Evolutionary conservation across 352 stramenopile species (phyloP), one percentile per base, ranked within the genome.

Genomic region (Phytophthora cajani): DNA sequence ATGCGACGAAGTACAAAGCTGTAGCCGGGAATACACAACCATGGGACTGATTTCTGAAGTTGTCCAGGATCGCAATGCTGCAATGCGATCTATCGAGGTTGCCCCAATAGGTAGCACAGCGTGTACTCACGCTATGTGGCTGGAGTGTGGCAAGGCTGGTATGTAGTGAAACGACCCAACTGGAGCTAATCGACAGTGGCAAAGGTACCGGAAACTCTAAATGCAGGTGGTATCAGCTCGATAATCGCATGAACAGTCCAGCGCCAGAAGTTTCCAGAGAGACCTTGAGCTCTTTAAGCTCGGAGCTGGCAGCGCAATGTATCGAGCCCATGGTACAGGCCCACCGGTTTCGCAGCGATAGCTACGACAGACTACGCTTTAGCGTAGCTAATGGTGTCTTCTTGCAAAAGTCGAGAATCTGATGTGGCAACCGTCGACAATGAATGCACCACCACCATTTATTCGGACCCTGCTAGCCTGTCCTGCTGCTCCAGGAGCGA

Each of bases 361-460:
- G 36, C 36, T 52, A 70, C 36, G 56, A 54, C 63, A 64, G 62
- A 44, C 62, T 61, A 38, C 46, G 17, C 23, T 8, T 30, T 42
- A 57, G 25, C 17, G 19, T 58, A 69, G 54, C 44, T 64, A 59
- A 70, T 47, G 56, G 55, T 36, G 64, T 56, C 64, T 56, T 40
- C 47, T 60, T 60, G 46, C 46, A 70, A 64, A 19, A 38, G 63
- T 47, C 63, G 47, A n/a, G n/a, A 49, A 61, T 42, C 27, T 46
- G 32, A 58, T 58, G 32, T 42, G 54, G 57, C 57, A 67, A 63
- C 58, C 19, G 65, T 59, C 65, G 44, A 62, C 25, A 50, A 14
- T 67, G 61, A 33, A 19, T n/a, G 38, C 27, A 68, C 32, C 27
- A 67, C 47, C 40, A 12, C 23, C 27, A n/a, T 8, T 9, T 27